Evolutionary conservation across 1,284 basidiomycete species (phyloP).

Genomic region (Xerocomus amazonicus): DNA sequence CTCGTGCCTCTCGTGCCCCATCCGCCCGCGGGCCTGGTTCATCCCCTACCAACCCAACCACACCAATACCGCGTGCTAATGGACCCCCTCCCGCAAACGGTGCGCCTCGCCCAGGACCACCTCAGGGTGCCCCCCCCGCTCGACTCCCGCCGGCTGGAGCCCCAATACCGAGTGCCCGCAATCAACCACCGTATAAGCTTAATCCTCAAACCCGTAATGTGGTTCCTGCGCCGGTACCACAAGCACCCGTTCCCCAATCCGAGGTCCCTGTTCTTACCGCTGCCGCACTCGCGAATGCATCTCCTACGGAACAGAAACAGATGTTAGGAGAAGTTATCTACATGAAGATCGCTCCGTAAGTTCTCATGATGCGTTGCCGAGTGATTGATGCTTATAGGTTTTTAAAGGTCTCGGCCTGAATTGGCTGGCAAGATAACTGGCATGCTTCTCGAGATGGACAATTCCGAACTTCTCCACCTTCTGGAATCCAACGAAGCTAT

Average conservation of each 20-base stretch:
- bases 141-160: slow-evolving; percentile 43
- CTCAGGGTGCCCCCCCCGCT: slow-evolving; percentile 42
- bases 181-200: slow-evolving; percentile 39
- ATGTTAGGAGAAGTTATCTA: slow-evolving; percentile 94
- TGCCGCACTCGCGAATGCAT: slow-evolving; percentile 65
- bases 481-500: slow-evolving; percentile 80
- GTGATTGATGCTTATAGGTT: slow-evolving; percentile 17
- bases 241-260: slow-evolving; percentile 38
- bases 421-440: slow-evolving; percentile 97
- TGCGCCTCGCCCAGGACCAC: slow-evolving; percentile 46
- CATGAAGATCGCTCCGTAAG: slow-evolving; percentile 80
- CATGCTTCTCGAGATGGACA: slow-evolving; percentile 98
- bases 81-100: slow-evolving; percentile 52
- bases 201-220: slow-evolving; percentile 40
- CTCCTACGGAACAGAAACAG: slow-evolving; percentile 93
- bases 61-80: slow-evolving; percentile 54
- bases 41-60: slow-evolving; percentile 59
- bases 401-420: slow-evolving; percentile 66
- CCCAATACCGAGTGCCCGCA: slow-evolving; percentile 40
- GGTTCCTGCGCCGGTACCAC: slow-evolving; percentile 35
- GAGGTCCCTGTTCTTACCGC: slow-evolving; percentile 50
- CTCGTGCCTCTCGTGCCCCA: slow-evolving; percentile 50
- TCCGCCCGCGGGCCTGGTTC: slow-evolving; percentile 54
- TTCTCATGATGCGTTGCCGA: slow-evolving; percentile 23
- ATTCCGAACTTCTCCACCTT: slow-evolving; percentile 83